Evolutionary conservation across 2,329 filamentous ascomycete genomes (phyloP).

Genomic region (Diaporthe citrichinensis): DNA sequence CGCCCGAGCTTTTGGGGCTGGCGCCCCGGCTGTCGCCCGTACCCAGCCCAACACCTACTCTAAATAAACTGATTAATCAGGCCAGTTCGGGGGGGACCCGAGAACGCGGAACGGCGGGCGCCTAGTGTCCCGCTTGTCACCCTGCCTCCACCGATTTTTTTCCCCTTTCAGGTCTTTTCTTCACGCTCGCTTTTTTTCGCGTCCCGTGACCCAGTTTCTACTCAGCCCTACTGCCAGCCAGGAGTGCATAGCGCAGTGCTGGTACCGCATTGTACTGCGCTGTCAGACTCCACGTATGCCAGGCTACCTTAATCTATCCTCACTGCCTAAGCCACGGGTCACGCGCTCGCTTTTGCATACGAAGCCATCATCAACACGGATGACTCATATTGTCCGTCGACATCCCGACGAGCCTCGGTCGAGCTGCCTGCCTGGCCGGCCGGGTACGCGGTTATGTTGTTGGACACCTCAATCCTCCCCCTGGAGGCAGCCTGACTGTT

Average conservation of each 20-base stretch:
- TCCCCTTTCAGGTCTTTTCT: not conserved
- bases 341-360: slow-evolving; percentile 19
- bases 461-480: slow-evolving; percentile 25
- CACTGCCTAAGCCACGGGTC: slow-evolving; percentile 28
- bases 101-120: slow-evolving; percentile 23
- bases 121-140: slow-evolving; percentile 19
- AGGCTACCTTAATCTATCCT: not conserved
- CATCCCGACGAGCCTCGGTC: not conserved
- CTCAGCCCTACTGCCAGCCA: slow-evolving; percentile 29
- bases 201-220: not conserved
- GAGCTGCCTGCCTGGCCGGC: slow-evolving; percentile 4
- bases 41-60: not conserved
- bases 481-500: not conserved
- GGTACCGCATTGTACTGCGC: not conserved
- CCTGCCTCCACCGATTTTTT: not conserved
- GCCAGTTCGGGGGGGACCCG: slow-evolving; percentile 31
- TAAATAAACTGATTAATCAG: slow-evolving; percentile 22
- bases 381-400: slow-evolving; percentile 18
- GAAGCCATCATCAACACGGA: slow-evolving; percentile 7
- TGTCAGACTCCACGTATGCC: slow-evolving; percentile 18
- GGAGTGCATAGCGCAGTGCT: slow-evolving; percentile 10
- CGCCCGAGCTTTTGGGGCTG: not conserved
- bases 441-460: not conserved
- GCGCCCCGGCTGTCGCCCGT: slow-evolving; percentile 4
- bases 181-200: not conserved